Evolutionary conservation across 2,329 filamentous ascomycete species (phyloP), one percentile per base, ranked within the genome.

Genomic region (Alternaria sp.): DNA sequence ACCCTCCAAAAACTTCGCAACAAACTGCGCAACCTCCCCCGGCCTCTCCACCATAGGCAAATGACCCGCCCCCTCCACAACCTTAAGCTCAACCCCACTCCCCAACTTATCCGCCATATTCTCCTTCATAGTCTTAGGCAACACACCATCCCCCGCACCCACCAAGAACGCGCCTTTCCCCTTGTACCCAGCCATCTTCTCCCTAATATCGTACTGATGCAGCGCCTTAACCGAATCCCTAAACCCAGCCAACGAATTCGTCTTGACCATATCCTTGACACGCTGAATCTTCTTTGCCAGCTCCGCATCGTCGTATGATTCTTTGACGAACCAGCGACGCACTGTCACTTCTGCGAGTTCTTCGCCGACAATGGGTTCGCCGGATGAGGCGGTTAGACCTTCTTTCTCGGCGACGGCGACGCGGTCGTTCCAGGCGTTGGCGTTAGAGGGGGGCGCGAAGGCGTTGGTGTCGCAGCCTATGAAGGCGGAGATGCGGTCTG

Each of bases 1-100:
- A 13, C 36, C 19, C 26, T 60, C 64, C 12, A 77, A 54, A 56
- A 91, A 92, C 9, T 78, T 82, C 45, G 83, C 81, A 3, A 95
- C 83, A 49, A 87, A 87, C 26, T 86, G 81, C 75, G 90, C 90
- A 76, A 94, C 93, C 5, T 85, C 88, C 60, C 83, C 80, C 0
- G 91, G 89, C 68, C 88, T 86, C 80, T 96, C 93, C 51, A 89
- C 89, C 92, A 96, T 96, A 0, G 93, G 93, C 73, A 97, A 80
- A 82, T 97, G 93, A 0, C 93, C 93, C 0, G 92, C 89, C 9
- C 85, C 82, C 0, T 91, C 87, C 10, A 96, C 86, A 61, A 91
- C 79, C 75, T 86, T 88, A 68, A 93, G 85, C 62, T 87, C 84
- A 0, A 85, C 86, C 0, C 90, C 78, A 13, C 62, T 65, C 0